phyloP scores from a whole-genome alignment of 495 filamentous ascomycete species.

The Venustampulla echinocandica region DNA sequence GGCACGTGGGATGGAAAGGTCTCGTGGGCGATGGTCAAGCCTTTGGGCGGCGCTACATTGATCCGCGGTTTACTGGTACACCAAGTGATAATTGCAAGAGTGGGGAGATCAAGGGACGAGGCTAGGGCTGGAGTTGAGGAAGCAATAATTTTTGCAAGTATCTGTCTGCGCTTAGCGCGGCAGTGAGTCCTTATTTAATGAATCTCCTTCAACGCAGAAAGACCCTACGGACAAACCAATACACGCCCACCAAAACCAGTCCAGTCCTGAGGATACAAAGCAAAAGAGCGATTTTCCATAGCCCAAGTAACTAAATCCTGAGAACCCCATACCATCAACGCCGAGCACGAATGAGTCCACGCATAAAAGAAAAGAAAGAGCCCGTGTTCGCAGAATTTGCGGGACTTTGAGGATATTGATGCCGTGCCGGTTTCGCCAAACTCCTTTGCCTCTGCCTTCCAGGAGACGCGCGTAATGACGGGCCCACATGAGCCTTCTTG shows the following conservation, averaged over 20 bases:
- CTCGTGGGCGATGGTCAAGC: background rate
- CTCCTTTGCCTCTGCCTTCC: background rate
- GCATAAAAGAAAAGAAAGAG: constrained; percentile 11
- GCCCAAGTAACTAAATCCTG: background rate
- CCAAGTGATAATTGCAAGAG: background rate
- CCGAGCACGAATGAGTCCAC: constrained; percentile 6
- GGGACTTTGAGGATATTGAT: background rate
- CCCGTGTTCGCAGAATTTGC: constrained; percentile 2
- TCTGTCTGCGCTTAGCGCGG: background rate
- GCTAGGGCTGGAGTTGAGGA: background rate
- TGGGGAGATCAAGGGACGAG: background rate
- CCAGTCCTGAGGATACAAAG: background rate
- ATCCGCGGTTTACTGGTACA: background rate
- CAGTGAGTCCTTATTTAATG: background rate
- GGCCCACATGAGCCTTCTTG: constrained; percentile 16
- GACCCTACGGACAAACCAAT: background rate
- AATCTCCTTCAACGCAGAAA: background rate
- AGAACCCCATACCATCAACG: constrained; percentile 9
- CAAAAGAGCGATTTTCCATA: background rate
- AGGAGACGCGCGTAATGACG: constrained; percentile 16
- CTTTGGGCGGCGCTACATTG: background rate
- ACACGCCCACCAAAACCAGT: background rate
- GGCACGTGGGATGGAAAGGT: constrained; percentile 2
- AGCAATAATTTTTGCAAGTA: background rate
- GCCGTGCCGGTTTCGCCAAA: background rate